Base-by-base conservation (phyloP, 352 stramenopile genomes). In the Achlya hypogyna region DNA sequence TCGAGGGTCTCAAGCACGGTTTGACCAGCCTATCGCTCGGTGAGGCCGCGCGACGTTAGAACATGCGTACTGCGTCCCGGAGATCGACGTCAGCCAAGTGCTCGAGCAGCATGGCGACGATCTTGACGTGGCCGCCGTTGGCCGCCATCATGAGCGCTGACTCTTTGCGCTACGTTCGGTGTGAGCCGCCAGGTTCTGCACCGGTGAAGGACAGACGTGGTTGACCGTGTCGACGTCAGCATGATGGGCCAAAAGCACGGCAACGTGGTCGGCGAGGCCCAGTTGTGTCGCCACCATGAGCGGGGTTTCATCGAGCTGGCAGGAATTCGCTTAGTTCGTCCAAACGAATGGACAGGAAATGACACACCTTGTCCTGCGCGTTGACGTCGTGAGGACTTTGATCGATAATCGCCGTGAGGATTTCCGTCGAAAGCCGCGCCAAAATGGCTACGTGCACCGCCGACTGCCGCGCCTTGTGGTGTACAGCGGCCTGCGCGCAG, bases 121-220 rank as follows among this genome's bases (percentile, higher is more conserved):
- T 43, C 8, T 62, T 31, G 4, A 53, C 14, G 31, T 66, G 47
- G 20, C 59, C 59, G 22, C 59, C n/a, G 5, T 6, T 42, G 18
- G 59, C 32, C 5, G 59, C 59, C 3, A 53, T 53, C 59, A 66
- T 66, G 47, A 66, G 59, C 27, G 59, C 59, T 10, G 34, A 35
- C 22, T 64, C 22, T 14, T 27, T 5, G 12, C 22, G 29, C 56
- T 64, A 64, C 22, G 22, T 22, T 64, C 14, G 14, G 22, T 38
- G 35, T 20, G 18, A 9, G 14, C 18, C 35, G 10, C 53, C n/a
- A 63, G 22, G n/a, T n/a, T n/a, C n/a, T n/a, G n/a, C n/a, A n/a
- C n/a, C n/a, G n/a, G n/a, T 62, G 4, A 16, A 25, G 8, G 9
- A 10, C 20, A 9, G 4, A 64, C 56, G 6, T 64, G 3, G 20